These are phyloP conservation scores for Knufia fluminis DNA, from an alignment of 2,329 filamentous ascomycete species.

Conservation along the genomic window DNA sequence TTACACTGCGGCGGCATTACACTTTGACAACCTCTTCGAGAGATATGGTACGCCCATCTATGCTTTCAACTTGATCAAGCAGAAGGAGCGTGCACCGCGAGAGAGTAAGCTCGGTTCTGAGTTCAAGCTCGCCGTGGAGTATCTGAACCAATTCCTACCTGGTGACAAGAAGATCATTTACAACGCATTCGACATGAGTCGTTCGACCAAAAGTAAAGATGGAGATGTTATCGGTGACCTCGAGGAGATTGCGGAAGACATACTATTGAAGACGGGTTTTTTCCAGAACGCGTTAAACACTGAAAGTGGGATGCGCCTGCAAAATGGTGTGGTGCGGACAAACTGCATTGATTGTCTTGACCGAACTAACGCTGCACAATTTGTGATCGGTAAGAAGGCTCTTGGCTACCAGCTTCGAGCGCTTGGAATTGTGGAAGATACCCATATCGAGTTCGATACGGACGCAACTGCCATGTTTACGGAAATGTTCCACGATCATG, in stretches of 20 bases:
- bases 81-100: constrained; percentile 75
- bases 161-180: constrained; percentile 78
- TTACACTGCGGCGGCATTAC: constrained; percentile 81
- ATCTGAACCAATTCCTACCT: constrained; percentile 90
- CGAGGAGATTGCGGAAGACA: constrained; percentile 79
- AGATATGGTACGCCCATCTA: constrained; percentile 89
- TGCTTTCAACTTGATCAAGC: constrained; percentile 82
- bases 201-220: constrained; percentile 82
- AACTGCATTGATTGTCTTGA: constrained; percentile 98
- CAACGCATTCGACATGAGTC: constrained; percentile 96
- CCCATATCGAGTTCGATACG: constrained; percentile 80
- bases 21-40: constrained; percentile 91
- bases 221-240: constrained; percentile 91
- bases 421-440: constrained; percentile 72
- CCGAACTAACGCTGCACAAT: constrained; percentile 93
- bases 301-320: constrained; percentile 57
- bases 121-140: constrained; percentile 77
- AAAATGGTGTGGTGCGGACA: constrained; percentile 87
- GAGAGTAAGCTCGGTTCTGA: constrained; percentile 86
- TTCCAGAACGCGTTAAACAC: constrained; percentile 82
- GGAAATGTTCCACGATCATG: constrained; percentile 96
- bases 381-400: constrained; percentile 91
- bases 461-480: constrained; percentile 95
- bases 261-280: constrained; percentile 78
- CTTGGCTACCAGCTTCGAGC: constrained; percentile 87